These are phyloP conservation scores for Spathaspora boniae DNA, from an alignment of 805 yeast genomes.

Conservation along the genomic window DNA sequence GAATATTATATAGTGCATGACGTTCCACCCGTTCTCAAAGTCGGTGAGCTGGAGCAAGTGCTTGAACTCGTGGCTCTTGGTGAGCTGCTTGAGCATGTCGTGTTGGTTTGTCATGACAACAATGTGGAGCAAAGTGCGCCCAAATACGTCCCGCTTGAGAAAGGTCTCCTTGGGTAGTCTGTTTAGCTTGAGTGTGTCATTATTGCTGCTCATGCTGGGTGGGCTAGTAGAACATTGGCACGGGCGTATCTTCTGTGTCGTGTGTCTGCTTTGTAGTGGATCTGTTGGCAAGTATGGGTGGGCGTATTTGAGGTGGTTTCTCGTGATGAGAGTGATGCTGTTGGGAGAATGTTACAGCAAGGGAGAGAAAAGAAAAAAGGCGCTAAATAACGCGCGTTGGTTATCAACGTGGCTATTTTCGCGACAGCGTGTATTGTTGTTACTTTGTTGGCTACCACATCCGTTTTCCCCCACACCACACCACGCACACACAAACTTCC, in stretches of 20 bases:
- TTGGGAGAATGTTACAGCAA: no score
- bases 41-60: slow-evolving; percentile 44
- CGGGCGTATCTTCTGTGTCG: not conserved
- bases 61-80: slow-evolving; percentile 48
- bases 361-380: not conserved
- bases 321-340: no score
- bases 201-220: slow-evolving; percentile 9
- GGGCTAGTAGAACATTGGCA: slow-evolving; percentile 12
- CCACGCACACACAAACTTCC: no score
- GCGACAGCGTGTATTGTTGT: no score
- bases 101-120: slow-evolving; percentile 48
- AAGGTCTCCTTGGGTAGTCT: slow-evolving; percentile 32
- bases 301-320: no score
- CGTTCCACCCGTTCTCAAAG: slow-evolving; percentile 77
- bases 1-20: slow-evolving; percentile 67
- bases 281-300: no score
- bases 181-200: slow-evolving; percentile 6
- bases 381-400: no score
- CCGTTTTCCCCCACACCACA: slow-evolving; percentile 1
- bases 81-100: slow-evolving; percentile 43
- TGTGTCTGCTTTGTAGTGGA: not conserved
- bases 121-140: slow-evolving; percentile 61
- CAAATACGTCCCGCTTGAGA: slow-evolving; percentile 61
- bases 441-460: not conserved
- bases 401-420: no score